These are phyloP conservation scores for Hypomontagnella submonticulosa DNA, from an alignment of 495 filamentous ascomycete species.

Conservation along the genomic window DNA sequence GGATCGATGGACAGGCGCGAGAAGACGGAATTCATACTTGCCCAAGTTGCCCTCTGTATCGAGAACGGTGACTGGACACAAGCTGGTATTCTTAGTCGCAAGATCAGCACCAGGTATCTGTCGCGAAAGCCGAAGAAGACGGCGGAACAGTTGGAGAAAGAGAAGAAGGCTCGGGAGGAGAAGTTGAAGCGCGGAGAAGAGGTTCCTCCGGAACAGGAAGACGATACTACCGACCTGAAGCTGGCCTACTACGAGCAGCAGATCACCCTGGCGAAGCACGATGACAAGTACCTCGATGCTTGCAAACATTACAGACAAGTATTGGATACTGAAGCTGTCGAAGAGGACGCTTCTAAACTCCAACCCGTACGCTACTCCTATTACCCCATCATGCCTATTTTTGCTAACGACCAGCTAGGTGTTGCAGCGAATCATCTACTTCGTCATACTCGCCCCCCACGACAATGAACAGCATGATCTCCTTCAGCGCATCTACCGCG, in stretches of 20 bases:
- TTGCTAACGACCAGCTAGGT: constrained; percentile 64
- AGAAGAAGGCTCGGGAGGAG: constrained; percentile 84
- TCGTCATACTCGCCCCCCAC: constrained; percentile 93
- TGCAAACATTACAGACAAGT: constrained; percentile 98
- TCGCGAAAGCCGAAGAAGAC: constrained; percentile 88
- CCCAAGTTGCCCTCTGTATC: constrained; percentile 94
- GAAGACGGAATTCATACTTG: constrained; percentile 98
- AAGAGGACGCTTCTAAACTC: constrained; percentile 86
- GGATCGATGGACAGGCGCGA: constrained; percentile 97
- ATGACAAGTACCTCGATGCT: constrained; percentile 93
- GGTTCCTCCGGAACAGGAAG: constrained; percentile 77
- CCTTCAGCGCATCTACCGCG: constrained; percentile 86
- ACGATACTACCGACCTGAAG: constrained; percentile 96
- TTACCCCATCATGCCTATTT: neutral
- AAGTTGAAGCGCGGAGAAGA: constrained; percentile 81
- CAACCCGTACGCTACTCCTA: constrained; percentile 70
- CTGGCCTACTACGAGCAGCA: constrained; percentile 96
- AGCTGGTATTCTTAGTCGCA: constrained; percentile 91
- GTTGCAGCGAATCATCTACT: constrained; percentile 94
- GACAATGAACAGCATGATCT: constrained; percentile 99
- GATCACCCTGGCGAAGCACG: constrained; percentile 92
- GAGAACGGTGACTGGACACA: constrained; percentile 96
- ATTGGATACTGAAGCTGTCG: constrained; percentile 91
- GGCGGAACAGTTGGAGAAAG: constrained; percentile 86
- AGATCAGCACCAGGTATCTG: constrained; percentile 95